These are phyloP conservation scores for Sporothrix mexicana DNA, from an alignment of 2,329 filamentous ascomycete genomes.

Conservation along the genomic window DNA sequence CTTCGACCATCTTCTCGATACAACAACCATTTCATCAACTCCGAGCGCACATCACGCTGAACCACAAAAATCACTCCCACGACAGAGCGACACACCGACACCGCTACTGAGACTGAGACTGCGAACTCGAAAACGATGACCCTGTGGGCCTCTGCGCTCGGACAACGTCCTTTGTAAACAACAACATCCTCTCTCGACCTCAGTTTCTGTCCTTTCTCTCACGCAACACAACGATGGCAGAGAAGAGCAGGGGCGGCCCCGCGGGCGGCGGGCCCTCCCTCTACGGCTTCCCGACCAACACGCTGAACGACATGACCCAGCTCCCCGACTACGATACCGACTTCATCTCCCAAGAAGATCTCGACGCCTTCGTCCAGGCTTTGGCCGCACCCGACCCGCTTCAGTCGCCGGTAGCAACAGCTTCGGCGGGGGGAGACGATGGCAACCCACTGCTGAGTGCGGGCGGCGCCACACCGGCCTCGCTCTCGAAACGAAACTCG, in stretches of 20 bases:
- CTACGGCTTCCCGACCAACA: constrained; percentile 66
- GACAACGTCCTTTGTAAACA: constrained; percentile 16
- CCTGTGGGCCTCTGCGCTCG: constrained; percentile 6
- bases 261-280: constrained; percentile 24
- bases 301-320: constrained; percentile 67
- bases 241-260: constrained; percentile 22
- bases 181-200: background rate
- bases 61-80: background rate
- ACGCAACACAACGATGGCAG: constrained; percentile 24
- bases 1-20: too few species aligned
- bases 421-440: constrained; percentile 54
- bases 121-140: background rate
- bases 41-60: background rate
- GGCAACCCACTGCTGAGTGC: constrained; percentile 40
- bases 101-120: background rate
- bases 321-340: constrained; percentile 82
- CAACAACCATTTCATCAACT: background rate
- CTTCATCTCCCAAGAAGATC: constrained; percentile 74
- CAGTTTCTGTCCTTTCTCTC: background rate
- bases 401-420: constrained; percentile 55
- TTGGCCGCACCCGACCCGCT: constrained; percentile 80
- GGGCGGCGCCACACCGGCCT: constrained; percentile 46
- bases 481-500: constrained; percentile 51
- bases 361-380: constrained; percentile 79
- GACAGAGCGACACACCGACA: background rate